These are phyloP conservation scores for Tylopilus rubrobrunneus DNA, from an alignment of 768 basidiomycete species.

Conservation along the genomic window DNA sequence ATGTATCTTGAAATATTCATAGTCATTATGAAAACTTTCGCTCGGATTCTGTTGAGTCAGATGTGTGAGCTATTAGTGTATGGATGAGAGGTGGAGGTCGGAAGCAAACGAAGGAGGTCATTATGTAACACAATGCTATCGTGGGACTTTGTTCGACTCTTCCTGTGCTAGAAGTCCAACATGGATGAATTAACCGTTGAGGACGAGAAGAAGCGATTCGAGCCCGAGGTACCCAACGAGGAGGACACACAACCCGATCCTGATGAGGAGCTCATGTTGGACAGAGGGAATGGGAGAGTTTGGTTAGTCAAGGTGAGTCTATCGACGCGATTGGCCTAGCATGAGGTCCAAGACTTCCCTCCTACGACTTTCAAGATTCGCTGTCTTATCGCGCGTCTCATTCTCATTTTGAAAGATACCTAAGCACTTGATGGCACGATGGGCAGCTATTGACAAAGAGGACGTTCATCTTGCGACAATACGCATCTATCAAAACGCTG, in stretches of 20 bases:
- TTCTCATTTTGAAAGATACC: conserved; percentile 56
- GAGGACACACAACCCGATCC: conserved; percentile 73
- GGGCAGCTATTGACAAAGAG: conserved; percentile 71
- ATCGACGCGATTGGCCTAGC: no score
- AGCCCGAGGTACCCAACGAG: conserved; percentile 46
- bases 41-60: no score
- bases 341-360: not conserved
- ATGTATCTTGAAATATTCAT: no score
- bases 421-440: conserved; percentile 80
- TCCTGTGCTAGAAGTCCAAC: not conserved
- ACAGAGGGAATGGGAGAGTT: conserved; percentile 68
- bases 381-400: conserved; percentile 7
- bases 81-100: no score
- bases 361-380: not conserved
- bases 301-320: conserved; percentile 82
- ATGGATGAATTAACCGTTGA: conserved; percentile 38
- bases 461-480: conserved; percentile 82
- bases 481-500: conserved; percentile 63
- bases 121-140: no score
- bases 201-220: conserved; percentile 75
- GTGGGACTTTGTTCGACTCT: not conserved
- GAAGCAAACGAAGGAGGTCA: no score
- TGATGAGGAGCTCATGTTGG: conserved; percentile 77
- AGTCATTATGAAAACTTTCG: no score
- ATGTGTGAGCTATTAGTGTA: no score